These are phyloP conservation scores for Beauveria sp. DNA, from an alignment of 2,329 filamentous ascomycete species.

Conservation along the genomic window DNA sequence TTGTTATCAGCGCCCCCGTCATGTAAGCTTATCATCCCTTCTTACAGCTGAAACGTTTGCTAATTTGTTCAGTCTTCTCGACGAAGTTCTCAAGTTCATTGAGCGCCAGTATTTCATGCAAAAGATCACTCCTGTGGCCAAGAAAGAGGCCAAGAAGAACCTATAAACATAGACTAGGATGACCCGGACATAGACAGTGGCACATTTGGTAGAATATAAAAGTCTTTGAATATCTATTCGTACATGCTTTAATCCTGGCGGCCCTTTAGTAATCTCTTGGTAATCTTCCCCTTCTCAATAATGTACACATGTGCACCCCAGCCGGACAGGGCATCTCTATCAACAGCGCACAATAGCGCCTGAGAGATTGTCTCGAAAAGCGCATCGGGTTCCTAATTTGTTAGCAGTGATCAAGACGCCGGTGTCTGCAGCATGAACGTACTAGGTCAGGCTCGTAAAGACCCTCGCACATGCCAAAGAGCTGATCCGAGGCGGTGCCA, in stretches of 20 bases:
- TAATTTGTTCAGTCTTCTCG: slow-evolving; percentile 53
- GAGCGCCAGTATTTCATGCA: slow-evolving; percentile 62
- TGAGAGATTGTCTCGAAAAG: slow-evolving; percentile 98
- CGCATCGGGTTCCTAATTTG: slow-evolving; percentile 69
- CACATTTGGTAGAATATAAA: slow-evolving; percentile 15
- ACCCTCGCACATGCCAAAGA: slow-evolving; percentile 97
- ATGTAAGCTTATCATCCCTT: slow-evolving; percentile 54
- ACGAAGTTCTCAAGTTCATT: slow-evolving; percentile 72
- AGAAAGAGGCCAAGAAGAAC: slow-evolving; percentile 46
- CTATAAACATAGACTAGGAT: slow-evolving; percentile 28
- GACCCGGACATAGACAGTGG: slow-evolving; percentile 7
- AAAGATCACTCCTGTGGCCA: slow-evolving; percentile 31
- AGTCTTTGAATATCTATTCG: slow-evolving; percentile 13
- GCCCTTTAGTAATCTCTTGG: slow-evolving; percentile 96
- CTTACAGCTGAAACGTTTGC: slow-evolving; percentile 15
- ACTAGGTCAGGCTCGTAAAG: slow-evolving; percentile 97
- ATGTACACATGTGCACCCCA: slow-evolving; percentile 99
- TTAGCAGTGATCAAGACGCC: slow-evolving; percentile 12
- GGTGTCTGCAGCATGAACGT: slow-evolving; percentile 27
- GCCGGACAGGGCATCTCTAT: slow-evolving; percentile 91
- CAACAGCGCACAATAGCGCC: slow-evolving; percentile 87
- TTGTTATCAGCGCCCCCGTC: slow-evolving; percentile 82
- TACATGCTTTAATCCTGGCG: slow-evolving; percentile 67
- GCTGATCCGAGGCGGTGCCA: slow-evolving; percentile 90
- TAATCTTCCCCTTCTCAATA: slow-evolving; percentile 99